Base-by-base conservation (phyloP, 768 basidiomycete genomes). In the Scleroderma bovista region DNA sequence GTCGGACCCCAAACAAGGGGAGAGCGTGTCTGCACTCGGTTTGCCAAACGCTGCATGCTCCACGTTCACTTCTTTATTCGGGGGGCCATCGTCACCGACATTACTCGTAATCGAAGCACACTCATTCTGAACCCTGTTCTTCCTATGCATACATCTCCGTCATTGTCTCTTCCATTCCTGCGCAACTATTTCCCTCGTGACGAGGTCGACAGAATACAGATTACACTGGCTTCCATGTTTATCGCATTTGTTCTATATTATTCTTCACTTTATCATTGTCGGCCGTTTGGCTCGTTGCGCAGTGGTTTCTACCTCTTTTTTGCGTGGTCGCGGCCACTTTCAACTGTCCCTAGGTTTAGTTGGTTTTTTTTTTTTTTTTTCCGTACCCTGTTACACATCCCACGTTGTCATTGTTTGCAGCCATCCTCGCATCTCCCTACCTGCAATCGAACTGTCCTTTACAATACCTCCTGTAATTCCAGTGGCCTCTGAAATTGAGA, bases 221-320 rank as follows among this genome's bases (percentile, higher is more conserved):
- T 60, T 65, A 45, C 44, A 45, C 44, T 10, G 13, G 10, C 17
- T 33, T 13, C 62, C 59, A 61, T 68, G 61, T 65, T 67, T 60
- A 68, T 70, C 69, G 76, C 75, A 73, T 77, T 79, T 74, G 71
- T 80, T 75, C 74, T 79, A 74, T 81, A 79, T 88, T 88, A 88
- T 88, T 87, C 77, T 80, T 85, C 83, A 84, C 73, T 75, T 86
- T 84, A 87, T 82, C 75, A 70, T 60, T 68, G 67, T 69, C 62
- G 71, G 62, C 62, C 61, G 57, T 60, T 61, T 61, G 64, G 61
- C 59, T 54, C 63, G 66, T 68, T 58, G 55, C 66, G 60, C 60
- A 64, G 56, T 50, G 59, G 61, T 58, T 62, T 63, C 60, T 60
- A 62, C 55, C 63, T 63, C 52, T 9, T 9, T 46, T 33, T 45